phyloP scores from a whole-genome alignment of 805 yeast genomes.

The Blastobotrys americana region DNA sequence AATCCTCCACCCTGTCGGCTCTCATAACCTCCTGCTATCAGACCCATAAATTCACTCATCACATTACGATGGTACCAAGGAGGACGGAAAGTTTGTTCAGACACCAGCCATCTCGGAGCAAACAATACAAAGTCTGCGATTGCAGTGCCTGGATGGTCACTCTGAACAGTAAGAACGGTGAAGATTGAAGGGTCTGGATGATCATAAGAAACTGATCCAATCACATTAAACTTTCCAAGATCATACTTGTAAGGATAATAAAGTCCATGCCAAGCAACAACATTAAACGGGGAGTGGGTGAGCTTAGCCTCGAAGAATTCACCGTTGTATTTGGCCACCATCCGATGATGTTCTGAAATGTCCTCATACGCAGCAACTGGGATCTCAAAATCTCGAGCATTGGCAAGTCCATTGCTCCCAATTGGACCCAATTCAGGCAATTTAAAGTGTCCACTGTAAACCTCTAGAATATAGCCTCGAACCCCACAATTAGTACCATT shows the following conservation, averaged over 20 bases:
- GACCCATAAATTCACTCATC: conserved; percentile 27
- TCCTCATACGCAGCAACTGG: conserved; percentile 24
- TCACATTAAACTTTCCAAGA: conserved; percentile 22
- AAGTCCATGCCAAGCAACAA: conserved; percentile 27
- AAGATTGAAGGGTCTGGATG: conserved; percentile 28
- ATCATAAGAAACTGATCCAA: conserved; percentile 26
- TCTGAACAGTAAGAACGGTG: conserved; percentile 21
- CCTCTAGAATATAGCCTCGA: conserved; percentile 25
- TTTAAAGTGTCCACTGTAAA: conserved; percentile 24
- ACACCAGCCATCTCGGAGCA: conserved; percentile 28
- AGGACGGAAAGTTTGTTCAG: conserved; percentile 26
- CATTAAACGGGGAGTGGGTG: conserved; percentile 25
- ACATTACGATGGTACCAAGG: conserved; percentile 27
- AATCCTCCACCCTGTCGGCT: conserved; percentile 25
- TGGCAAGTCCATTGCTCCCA: conserved; percentile 27
- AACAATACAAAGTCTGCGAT: conserved; percentile 27
- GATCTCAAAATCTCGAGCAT: conserved; percentile 24
- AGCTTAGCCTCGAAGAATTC: conserved; percentile 14
- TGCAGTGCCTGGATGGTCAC: conserved; percentile 22
- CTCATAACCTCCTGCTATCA: conserved; percentile 19
- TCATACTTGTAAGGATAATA: conserved; percentile 28
- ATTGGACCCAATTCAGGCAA: conserved; percentile 28
- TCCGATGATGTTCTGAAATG: conserved; percentile 6
- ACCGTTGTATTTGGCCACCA: conserved; percentile 15
- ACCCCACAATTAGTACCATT: neutral